These are phyloP conservation scores for Metschnikowia picachoensis DNA, from an alignment of 805 yeast species.

Conservation along the genomic window DNA sequence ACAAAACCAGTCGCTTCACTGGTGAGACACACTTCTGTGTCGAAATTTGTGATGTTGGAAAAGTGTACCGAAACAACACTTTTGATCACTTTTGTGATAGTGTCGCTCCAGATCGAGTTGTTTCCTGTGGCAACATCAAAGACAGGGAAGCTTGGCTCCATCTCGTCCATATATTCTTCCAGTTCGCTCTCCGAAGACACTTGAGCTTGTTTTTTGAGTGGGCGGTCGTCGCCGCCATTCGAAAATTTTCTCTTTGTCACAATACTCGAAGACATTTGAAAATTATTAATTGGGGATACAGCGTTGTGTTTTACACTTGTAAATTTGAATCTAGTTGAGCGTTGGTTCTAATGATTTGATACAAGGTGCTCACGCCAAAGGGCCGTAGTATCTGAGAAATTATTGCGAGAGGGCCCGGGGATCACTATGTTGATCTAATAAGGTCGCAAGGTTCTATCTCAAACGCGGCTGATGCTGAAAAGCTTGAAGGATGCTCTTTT, in stretches of 20 bases:
- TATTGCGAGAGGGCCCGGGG: too few relatives aligned
- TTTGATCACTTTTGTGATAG: conserved; percentile 76
- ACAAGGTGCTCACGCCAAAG: too few relatives aligned
- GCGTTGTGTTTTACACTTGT: too few relatives aligned
- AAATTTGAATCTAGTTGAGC: too few relatives aligned
- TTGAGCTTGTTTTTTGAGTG: conserved; percentile 11
- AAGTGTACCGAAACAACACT: conserved; percentile 89
- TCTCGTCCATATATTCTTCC: conserved; percentile 9
- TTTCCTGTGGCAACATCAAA: conserved; percentile 17
- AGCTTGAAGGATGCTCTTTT: too few relatives aligned
- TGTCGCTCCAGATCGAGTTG: conserved; percentile 59
- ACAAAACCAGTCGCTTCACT: conserved; percentile 96
- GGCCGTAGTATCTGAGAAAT: too few relatives aligned
- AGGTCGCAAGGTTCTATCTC: too few relatives aligned
- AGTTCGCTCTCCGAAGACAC: conserved; percentile 12
- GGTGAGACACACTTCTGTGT: conserved; percentile 74
- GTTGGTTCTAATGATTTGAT: too few relatives aligned
- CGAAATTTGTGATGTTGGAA: conserved; percentile 81
- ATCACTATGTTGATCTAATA: too few relatives aligned
- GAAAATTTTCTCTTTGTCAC: conserved; percentile 14
- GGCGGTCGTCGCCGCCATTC: conserved; percentile 9
- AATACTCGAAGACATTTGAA: too few relatives aligned
- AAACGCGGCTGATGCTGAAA: too few relatives aligned
- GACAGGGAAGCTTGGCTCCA: conserved; percentile 7
- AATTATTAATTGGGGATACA: too few relatives aligned